Conservation (phyloP, 129 eudicot species). For the Centrapalus pauciflorus region DNA sequence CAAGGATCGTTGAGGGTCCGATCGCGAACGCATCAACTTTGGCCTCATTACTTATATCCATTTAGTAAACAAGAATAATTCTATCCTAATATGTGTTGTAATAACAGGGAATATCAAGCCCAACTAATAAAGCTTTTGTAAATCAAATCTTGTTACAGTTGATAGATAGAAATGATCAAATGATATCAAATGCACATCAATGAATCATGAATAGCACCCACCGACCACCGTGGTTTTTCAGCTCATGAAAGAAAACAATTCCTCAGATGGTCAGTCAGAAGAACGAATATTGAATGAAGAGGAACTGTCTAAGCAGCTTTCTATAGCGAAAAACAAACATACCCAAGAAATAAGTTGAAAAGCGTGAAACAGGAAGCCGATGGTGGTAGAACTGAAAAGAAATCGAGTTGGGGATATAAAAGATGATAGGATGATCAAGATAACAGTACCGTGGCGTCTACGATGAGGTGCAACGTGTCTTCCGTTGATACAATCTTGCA, state of each 20-base stretch:
- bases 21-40: constrained; percentile 64
- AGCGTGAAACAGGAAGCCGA: neutral
- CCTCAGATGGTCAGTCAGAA: neutral
- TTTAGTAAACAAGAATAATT: constrained; percentile 9
- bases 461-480: constrained; percentile 18
- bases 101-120: too few species aligned
- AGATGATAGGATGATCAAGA: constrained; percentile 8
- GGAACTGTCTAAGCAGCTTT: neutral
- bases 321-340: neutral
- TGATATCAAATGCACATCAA: constrained; percentile 15
- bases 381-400: neutral
- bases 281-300: neutral
- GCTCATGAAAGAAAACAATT: neutral
- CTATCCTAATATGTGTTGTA: neutral
- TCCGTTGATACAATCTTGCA: neutral
- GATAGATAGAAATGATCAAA: too few species aligned
- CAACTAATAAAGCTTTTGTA: neutral
- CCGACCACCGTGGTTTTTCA: neutral
- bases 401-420: neutral
- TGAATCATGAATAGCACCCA: neutral
- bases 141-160: neutral
- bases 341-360: neutral
- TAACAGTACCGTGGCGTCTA: constrained; percentile 10
- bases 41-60: constrained; percentile 92
- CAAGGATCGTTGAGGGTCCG: constrained; percentile 73